phyloP scores from a whole-genome alignment of 768 basidiomycete genomes.

The Cystofilobasidium bisporidii region DNA sequence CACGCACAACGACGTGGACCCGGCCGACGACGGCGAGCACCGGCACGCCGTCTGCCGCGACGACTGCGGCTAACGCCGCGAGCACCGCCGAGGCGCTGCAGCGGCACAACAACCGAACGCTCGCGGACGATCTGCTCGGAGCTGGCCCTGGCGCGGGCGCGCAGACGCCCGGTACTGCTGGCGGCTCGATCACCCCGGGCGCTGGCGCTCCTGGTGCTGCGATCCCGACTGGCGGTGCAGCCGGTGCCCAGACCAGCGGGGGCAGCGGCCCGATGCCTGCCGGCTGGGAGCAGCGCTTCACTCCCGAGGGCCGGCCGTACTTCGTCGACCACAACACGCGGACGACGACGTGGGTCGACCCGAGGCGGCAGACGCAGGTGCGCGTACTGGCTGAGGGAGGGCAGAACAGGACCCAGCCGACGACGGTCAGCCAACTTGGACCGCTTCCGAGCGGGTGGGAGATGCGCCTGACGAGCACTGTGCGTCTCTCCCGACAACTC shows the following conservation, averaged over 20 bases:
- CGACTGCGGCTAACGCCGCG: constrained; percentile 52
- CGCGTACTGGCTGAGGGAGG: constrained; percentile 93
- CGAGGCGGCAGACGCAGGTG: constrained; percentile 88
- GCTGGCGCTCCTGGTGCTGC: constrained; percentile 28
- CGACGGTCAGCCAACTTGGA: constrained; percentile 91
- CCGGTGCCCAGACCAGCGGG: constrained; percentile 48
- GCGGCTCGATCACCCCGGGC: constrained; percentile 25
- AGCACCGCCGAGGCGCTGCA: constrained; percentile 79
- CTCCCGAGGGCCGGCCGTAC: constrained; percentile 94
- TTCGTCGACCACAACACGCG: constrained; percentile 99
- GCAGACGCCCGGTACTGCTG: constrained; percentile 31
- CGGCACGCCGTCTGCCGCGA: constrained; percentile 44
- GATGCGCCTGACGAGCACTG: constrained; percentile 93
- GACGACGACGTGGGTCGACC: constrained; percentile 99
- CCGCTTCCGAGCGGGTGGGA: constrained; percentile 98
- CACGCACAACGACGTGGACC: constrained; percentile 95
- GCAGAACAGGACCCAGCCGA: constrained; percentile 79
- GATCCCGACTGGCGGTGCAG: constrained; percentile 32
- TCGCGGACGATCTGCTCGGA: constrained; percentile 74
- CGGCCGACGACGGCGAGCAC: constrained; percentile 46
- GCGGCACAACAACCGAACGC: constrained; percentile 70
- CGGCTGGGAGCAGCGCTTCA: constrained; percentile 98
- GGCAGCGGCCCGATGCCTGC: constrained; percentile 83
- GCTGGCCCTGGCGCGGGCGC: constrained; percentile 41
- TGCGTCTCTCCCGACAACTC: too few species aligned